A percentile compares a stretch with the other conserved stretches of the same genome.
These are phyloP conservation scores for Pseudocercospora macadamiae DNA, from an alignment of 2,329 filamentous ascomycete genomes.

Conservation along the genomic window DNA sequence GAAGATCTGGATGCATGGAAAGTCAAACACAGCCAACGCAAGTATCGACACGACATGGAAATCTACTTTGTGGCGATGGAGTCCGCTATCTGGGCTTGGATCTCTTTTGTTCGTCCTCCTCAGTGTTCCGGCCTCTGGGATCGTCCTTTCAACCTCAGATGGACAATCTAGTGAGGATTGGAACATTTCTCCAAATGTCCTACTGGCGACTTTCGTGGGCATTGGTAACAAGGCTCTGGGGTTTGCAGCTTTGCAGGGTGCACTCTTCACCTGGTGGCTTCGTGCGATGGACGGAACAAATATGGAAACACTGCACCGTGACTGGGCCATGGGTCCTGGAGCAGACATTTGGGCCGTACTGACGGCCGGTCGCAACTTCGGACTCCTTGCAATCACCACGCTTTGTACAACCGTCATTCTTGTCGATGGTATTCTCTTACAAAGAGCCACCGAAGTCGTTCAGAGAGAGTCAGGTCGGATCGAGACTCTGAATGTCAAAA, in stretches of 20 bases:
- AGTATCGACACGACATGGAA: not conserved
- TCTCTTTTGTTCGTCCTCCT: not conserved
- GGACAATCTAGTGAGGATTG: not conserved
- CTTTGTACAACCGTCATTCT: not conserved
- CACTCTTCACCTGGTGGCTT: not conserved
- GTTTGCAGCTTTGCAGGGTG: not conserved
- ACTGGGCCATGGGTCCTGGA: not conserved
- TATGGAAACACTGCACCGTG: not conserved
- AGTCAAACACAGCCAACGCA: too few relatives aligned
- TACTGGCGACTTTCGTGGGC: not conserved
- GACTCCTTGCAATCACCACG: not conserved
- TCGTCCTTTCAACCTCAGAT: not conserved
- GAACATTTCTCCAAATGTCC: not conserved
- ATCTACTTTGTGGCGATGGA: not conserved
- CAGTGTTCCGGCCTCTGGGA: not conserved
- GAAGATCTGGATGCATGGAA: too few relatives aligned
- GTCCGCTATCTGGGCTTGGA: not conserved
- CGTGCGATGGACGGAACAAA: not conserved
- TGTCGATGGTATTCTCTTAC: not conserved
- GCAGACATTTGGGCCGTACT: not conserved
- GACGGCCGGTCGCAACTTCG: not conserved
- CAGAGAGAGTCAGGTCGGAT: not conserved
- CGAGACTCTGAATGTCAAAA: not conserved
- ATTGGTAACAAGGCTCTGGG: not conserved
- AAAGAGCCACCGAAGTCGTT: not conserved